phyloP scores from a whole-genome alignment of 768 basidiomycete species.

The Gautieria morchelliformis region DNA sequence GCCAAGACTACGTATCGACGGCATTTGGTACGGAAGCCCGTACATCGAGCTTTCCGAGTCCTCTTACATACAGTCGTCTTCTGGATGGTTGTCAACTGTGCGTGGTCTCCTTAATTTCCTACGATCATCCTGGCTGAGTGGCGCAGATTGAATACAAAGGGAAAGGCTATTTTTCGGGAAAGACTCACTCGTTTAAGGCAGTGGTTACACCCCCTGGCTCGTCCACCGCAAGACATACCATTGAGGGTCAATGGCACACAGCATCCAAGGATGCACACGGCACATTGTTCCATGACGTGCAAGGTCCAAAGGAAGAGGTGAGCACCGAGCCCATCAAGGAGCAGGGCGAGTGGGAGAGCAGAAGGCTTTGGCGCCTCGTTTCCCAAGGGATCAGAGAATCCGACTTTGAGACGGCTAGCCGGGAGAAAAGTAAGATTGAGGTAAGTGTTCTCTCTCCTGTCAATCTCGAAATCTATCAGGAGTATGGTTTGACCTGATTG shows the following conservation, averaged over 20 bases:
- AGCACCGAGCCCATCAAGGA: slow-evolving; percentile 44
- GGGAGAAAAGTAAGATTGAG: slow-evolving; percentile 88
- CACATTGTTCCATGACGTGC: slow-evolving; percentile 68
- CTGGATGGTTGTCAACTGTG: slow-evolving; percentile 49
- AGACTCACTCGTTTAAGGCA: slow-evolving; percentile 89
- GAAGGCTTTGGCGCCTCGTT: slow-evolving; percentile 76
- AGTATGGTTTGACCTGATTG: not conserved
- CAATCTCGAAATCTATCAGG: not conserved
- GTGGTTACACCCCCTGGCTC: slow-evolving; percentile 42
- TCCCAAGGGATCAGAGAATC: slow-evolving; percentile 86
- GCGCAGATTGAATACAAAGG: slow-evolving; percentile 87
- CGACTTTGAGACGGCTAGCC: slow-evolving; percentile 85
- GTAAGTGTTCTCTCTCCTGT: slow-evolving; percentile 28
- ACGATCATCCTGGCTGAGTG: slow-evolving; percentile 21
- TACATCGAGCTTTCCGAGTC: slow-evolving; percentile 87
- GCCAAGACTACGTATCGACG: slow-evolving; percentile 86
- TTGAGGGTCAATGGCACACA: slow-evolving; percentile 79
- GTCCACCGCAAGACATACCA: slow-evolving; percentile 36
- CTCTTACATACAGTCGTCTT: slow-evolving; percentile 64
- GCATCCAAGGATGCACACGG: slow-evolving; percentile 42
- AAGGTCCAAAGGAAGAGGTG: slow-evolving; percentile 65
- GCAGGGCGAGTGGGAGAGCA: slow-evolving; percentile 63
- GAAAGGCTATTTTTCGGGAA: slow-evolving; percentile 91
- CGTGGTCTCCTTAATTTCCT: slow-evolving; percentile 10
- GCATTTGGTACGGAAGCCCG: slow-evolving; percentile 73